phyloP scores from a whole-genome alignment of 345 rosid genomes.

The Psidium friedrichsthalianum region DNA sequence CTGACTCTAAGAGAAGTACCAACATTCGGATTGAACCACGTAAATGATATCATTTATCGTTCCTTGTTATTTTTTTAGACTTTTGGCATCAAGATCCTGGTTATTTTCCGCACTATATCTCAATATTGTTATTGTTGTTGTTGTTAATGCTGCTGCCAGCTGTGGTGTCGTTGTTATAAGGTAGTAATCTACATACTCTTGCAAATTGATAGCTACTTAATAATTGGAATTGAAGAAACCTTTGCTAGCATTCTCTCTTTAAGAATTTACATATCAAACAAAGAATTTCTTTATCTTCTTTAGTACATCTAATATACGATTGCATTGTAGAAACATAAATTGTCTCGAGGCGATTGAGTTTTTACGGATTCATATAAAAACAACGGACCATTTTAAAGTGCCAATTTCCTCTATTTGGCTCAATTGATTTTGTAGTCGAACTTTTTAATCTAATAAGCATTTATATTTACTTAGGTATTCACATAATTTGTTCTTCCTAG shows the following conservation, averaged over 20 bases:
- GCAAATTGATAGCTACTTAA: no score
- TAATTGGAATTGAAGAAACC: not conserved
- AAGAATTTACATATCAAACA: not conserved
- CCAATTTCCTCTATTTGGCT: no score
- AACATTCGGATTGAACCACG: no score
- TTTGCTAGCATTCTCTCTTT: not conserved
- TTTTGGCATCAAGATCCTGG: no score
- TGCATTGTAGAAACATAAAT: not conserved
- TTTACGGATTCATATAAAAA: not conserved
- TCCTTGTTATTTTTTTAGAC: no score
- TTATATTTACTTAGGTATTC: not conserved
- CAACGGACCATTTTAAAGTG: not conserved
- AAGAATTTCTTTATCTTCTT: not conserved
- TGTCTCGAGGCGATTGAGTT: not conserved
- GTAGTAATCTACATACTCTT: no score
- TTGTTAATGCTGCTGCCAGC: no score
- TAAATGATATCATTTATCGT: no score
- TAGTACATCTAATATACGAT: not conserved
- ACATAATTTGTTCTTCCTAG: not conserved
- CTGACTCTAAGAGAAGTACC: no score
- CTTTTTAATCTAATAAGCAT: not conserved
- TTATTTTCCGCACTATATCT: no score
- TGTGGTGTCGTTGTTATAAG: no score
- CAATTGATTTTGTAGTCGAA: not conserved
- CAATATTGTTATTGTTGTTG: no score